These are phyloP conservation scores for Triticum timopheevii DNA, from an alignment of 176 grass and related monocot species.

Conservation along the genomic window DNA sequence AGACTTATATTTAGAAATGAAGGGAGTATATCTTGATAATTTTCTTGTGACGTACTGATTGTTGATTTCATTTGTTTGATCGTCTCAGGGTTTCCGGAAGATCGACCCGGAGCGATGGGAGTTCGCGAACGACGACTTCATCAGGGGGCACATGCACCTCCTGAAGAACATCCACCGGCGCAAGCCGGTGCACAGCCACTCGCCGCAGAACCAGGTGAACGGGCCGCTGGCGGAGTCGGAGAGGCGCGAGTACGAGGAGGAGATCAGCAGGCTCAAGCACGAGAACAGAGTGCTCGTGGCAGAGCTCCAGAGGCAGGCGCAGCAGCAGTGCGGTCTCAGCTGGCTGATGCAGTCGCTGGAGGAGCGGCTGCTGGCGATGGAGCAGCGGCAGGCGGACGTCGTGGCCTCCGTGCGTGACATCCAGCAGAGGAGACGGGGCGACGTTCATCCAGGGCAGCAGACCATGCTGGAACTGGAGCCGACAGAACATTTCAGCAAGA, in stretches of 20 bases:
- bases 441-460: neutral
- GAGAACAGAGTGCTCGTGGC: conserved; percentile 52
- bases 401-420: conserved; percentile 41
- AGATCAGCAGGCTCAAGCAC: conserved; percentile 67
- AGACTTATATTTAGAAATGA: no score
- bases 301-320: conserved; percentile 50
- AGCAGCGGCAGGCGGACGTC: conserved; percentile 49
- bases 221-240: conserved; percentile 41
- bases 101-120: conserved; percentile 78
- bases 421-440: conserved; percentile 36
- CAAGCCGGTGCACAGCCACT: conserved; percentile 91
- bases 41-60: no score
- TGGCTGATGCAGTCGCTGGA: conserved; percentile 76
- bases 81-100: conserved; percentile 74
- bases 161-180: conserved; percentile 75
- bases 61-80: no score
- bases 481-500: conserved; percentile 55
- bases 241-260: conserved; percentile 57
- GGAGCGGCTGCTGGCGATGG: conserved; percentile 48
- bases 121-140: conserved; percentile 85
- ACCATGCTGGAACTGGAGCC: neutral
- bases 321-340: conserved; percentile 48
- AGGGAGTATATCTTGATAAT: no score
- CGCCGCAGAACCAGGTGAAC: conserved; percentile 44
- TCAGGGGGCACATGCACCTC: conserved; percentile 67